phyloP scores from a whole-genome alignment of 257 asterid genomes.

The Ilex aquifolium region DNA sequence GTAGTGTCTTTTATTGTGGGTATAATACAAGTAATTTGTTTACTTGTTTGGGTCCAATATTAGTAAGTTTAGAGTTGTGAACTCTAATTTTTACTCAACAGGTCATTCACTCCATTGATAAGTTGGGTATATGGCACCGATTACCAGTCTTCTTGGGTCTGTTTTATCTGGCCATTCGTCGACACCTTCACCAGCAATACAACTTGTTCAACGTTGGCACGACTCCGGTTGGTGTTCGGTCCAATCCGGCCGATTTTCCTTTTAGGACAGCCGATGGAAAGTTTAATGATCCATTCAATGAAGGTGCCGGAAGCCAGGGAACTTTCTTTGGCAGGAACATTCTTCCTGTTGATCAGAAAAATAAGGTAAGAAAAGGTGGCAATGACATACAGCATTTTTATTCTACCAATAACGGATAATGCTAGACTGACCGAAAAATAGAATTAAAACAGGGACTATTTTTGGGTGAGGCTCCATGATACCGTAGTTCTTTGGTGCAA shows the following conservation, averaged over 20 bases:
- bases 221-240: constrained; percentile 25
- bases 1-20: too few species aligned
- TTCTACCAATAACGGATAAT: too few species aligned
- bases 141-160: constrained; percentile 56
- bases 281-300: constrained; percentile 36
- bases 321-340: constrained; percentile 60
- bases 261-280: constrained; percentile 44
- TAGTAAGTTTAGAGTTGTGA: too few species aligned
- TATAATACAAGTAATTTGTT: too few species aligned
- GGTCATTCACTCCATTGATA: constrained; percentile 44
- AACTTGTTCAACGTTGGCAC: constrained; percentile 55
- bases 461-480: too few species aligned
- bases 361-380: constrained; percentile 21
- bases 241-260: constrained; percentile 33
- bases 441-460: too few species aligned
- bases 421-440: too few species aligned
- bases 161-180: constrained; percentile 36
- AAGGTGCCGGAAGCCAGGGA: constrained; percentile 30
- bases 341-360: constrained; percentile 39
- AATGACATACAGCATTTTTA: too few species aligned
- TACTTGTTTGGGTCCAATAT: too few species aligned
- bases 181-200: constrained; percentile 47
- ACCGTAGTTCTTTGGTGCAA: too few species aligned
- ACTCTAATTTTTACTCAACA: too few species aligned
- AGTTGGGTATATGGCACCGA: constrained; percentile 40